A percentile compares a stretch with the other conserved stretches of the same genome.
Conservation (phyloP, 108 stramenopile genomes). For the Cyclostephanos invisitatus region DNA sequence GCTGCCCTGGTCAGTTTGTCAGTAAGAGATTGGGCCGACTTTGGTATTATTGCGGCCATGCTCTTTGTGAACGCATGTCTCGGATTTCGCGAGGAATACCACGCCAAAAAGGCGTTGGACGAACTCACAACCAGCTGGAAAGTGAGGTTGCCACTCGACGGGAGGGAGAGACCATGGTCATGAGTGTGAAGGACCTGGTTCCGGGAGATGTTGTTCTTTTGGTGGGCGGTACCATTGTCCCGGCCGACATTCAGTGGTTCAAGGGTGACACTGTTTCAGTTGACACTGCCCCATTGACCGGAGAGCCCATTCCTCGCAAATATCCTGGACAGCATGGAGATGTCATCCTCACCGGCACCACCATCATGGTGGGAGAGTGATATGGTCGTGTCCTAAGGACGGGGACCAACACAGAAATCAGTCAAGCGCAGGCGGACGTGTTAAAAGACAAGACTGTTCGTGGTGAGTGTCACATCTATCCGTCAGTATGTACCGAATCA, state of each 20-base stretch:
- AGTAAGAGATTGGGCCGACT: slow-evolving; percentile 54
- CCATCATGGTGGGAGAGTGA: slow-evolving; percentile 67
- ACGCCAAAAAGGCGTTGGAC: slow-evolving; percentile 72
- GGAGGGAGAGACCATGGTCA: slow-evolving; percentile 47
- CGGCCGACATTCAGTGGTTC: slow-evolving; percentile 78
- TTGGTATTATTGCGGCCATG: slow-evolving; percentile 62
- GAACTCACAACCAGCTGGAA: slow-evolving; percentile 57
- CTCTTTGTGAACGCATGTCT: slow-evolving; percentile 66
- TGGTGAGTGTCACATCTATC: no score
- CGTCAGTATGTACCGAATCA: no score
- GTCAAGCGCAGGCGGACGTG: slow-evolving; percentile 64
- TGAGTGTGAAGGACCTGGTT: slow-evolving; percentile 61
- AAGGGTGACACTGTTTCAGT: slow-evolving; percentile 66
- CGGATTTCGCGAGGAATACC: slow-evolving; percentile 76
- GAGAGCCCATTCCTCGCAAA: slow-evolving; percentile 80
- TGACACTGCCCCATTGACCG: slow-evolving; percentile 83
- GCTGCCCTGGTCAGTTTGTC: slow-evolving; percentile 52
- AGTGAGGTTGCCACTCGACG: slow-evolving; percentile 60
- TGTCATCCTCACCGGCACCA: slow-evolving; percentile 59
- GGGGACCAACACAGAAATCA: slow-evolving; percentile 76
- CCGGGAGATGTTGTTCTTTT: slow-evolving; percentile 84
- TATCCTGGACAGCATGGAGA: slow-evolving; percentile 55
- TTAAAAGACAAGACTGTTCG: slow-evolving; percentile 66
- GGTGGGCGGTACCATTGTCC: slow-evolving; percentile 74
- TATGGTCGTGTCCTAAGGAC: slow-evolving; percentile 67